Percentiles rank a stretch among this genome's conserved stretches.
phyloP scores from a whole-genome alignment of 78 protist species.

The Polysphondylium violaceum region DNA sequence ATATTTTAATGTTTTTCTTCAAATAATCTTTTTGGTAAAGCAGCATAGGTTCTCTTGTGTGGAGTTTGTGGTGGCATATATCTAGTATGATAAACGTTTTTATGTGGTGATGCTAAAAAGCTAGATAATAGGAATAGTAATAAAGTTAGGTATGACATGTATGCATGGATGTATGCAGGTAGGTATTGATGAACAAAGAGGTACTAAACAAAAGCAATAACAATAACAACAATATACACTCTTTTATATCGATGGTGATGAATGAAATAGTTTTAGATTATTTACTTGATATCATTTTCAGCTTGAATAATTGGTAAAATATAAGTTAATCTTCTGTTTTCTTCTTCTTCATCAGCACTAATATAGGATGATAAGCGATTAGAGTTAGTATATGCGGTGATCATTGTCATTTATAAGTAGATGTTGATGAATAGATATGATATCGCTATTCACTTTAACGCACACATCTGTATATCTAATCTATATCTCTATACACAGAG shows the following conservation, averaged over 20 bases:
- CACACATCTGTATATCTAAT: no score
- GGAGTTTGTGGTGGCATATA: constrained; percentile 73
- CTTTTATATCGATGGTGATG: no score
- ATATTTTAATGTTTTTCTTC: no score
- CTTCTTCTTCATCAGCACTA: constrained; percentile 38
- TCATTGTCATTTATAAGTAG: not conserved
- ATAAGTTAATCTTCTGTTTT: constrained; percentile 53
- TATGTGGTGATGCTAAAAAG: constrained; percentile 59
- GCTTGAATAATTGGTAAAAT: constrained; percentile 78
- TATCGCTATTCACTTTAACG: no score
- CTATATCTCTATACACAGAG: no score
- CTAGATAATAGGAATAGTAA: not conserved
- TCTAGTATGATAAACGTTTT: constrained; percentile 67
- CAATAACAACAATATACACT: no score
- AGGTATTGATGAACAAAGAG: no score
- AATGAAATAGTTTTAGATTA: no score
- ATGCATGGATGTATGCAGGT: no score
- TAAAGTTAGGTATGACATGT: not conserved
- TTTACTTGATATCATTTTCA: constrained; percentile 67
- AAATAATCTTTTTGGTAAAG: not conserved
- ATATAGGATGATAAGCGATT: not conserved
- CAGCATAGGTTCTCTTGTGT: not conserved
- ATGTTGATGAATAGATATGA: not conserved
- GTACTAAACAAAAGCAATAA: no score
- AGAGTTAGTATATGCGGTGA: not conserved